phyloP scores from a whole-genome alignment of 2,329 filamentous ascomycete genomes.

The Ambrosiella beaveri region DNA sequence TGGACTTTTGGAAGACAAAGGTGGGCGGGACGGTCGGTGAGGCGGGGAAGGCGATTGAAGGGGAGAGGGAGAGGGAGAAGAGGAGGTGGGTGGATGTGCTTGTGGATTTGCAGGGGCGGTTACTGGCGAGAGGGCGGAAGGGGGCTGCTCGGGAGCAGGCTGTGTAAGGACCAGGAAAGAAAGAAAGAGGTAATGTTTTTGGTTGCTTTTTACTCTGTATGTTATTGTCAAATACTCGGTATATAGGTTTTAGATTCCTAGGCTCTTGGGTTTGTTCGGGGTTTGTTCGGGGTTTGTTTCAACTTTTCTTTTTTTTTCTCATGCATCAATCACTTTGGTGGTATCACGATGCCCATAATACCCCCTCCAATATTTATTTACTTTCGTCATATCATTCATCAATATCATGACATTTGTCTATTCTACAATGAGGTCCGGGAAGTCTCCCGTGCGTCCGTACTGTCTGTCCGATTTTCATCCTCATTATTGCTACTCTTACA shows the following conservation, averaged over 20 bases:
- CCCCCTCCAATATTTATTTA: too few relatives aligned
- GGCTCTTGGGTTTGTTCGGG: too few relatives aligned
- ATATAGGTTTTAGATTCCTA: too few relatives aligned
- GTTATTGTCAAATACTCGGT: too few relatives aligned
- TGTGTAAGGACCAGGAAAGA: not conserved
- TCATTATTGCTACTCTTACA: not conserved
- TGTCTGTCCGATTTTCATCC: not conserved
- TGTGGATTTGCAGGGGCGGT: constrained; percentile 35
- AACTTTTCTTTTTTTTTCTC: too few relatives aligned
- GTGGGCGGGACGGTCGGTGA: constrained; percentile 3
- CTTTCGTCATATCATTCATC: too few relatives aligned
- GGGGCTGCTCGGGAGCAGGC: constrained; percentile 15
- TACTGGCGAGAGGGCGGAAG: constrained; percentile 39
- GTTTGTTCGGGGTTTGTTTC: too few relatives aligned
- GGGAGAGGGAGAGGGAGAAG: constrained; percentile 20
- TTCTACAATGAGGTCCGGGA: too few relatives aligned
- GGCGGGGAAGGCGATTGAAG: not conserved
- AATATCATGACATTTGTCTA: not conserved
- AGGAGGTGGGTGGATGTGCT: constrained; percentile 37
- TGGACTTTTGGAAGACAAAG: constrained; percentile 38
- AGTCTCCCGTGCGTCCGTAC: too few relatives aligned
- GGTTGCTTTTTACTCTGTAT: constrained; percentile 6
- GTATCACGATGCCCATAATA: too few relatives aligned
- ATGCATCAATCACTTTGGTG: too few relatives aligned
- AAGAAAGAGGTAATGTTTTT: not conserved